Conservation (phyloP, 305 asterid species). For the Ilex paraguariensis region DNA sequence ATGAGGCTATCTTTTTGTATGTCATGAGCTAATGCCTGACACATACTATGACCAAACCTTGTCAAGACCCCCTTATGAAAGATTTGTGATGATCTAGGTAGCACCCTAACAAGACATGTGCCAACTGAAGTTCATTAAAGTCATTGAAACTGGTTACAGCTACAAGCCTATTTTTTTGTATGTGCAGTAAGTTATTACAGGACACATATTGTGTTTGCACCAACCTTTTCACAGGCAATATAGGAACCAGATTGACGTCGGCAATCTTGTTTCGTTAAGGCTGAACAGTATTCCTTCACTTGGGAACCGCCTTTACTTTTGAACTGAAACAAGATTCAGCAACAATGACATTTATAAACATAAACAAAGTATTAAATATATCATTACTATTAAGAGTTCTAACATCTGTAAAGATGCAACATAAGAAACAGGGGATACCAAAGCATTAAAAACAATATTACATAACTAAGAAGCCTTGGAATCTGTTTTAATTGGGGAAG, state of each 20-base stretch:
- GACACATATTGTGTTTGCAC: constrained; percentile 12
- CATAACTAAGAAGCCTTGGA: too few species aligned
- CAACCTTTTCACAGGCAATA: constrained; percentile 90
- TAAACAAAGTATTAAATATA: neutral
- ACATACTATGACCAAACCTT: neutral
- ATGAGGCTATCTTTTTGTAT: neutral
- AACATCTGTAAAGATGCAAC: neutral
- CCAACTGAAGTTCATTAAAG: too few species aligned
- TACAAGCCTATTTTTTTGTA: neutral
- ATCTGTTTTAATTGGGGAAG: too few species aligned
- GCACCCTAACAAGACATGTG: too few species aligned
- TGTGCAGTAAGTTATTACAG: neutral
- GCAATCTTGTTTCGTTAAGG: constrained; percentile 96
- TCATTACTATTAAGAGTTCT: too few species aligned
- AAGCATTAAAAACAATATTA: too few species aligned
- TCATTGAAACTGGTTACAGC: too few species aligned
- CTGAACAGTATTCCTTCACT: constrained; percentile 89
- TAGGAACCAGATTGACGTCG: constrained; percentile 79
- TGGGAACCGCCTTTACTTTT: constrained; percentile 98
- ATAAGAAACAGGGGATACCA: neutral
- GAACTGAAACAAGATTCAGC: constrained; percentile 46
- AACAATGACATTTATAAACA: constrained; percentile 1
- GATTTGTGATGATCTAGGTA: too few species aligned
- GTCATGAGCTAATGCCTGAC: constrained; percentile 3
- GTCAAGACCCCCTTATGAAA: too few species aligned